Evolutionary conservation across 331 rosid species (phyloP), one percentile per base, ranked within the genome.

Genomic region (Stylosanthes scabra): DNA sequence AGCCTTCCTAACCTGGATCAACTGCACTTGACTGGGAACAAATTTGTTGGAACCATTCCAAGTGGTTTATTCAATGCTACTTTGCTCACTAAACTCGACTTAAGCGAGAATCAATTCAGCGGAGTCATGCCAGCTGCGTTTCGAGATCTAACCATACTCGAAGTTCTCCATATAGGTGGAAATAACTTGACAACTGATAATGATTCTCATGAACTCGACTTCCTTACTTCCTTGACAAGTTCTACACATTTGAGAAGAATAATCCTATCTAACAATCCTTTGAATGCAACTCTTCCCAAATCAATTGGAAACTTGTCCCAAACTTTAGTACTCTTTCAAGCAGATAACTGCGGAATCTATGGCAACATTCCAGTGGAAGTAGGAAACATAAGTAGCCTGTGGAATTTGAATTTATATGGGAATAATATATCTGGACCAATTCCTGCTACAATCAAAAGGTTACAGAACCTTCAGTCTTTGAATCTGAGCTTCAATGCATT

Each of bases 11-110:
- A 47, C 46, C 29, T 80, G 11, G 5, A 57, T 3, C 8, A 25
- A 28, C 9, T 76, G 1, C 2, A 15, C 9, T 0, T 80, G 16
- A 9, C 5, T 9, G n/a, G 2, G 1, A 80, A 80, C 31, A 54
- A 58, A 7, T 39, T 81, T 49, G 28, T 3, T 46, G 84, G 78
- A 16, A 37, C 16, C 12, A 12, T 81, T 41, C 81, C 84, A 62
- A 11, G 9, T 3, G 25, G 58, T 44, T 10, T 80, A 28, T 49
- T 57, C 41, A 80, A 80, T 41, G 64, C 69, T 68, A 69, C 80
- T 25, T 20, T 25, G 37, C 84, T 80, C n/a, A 11, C 4, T 2
- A 1, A 0, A 2, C 4, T 80, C 2, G 40, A 46, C 5, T 27
- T 80, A 3, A 3, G 0, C 0, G 2, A 1, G 0, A 80, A 80